These are phyloP conservation scores for Phyllosticta ampelicida DNA, from an alignment of 2,329 filamentous ascomycete species.

Conservation along the genomic window DNA sequence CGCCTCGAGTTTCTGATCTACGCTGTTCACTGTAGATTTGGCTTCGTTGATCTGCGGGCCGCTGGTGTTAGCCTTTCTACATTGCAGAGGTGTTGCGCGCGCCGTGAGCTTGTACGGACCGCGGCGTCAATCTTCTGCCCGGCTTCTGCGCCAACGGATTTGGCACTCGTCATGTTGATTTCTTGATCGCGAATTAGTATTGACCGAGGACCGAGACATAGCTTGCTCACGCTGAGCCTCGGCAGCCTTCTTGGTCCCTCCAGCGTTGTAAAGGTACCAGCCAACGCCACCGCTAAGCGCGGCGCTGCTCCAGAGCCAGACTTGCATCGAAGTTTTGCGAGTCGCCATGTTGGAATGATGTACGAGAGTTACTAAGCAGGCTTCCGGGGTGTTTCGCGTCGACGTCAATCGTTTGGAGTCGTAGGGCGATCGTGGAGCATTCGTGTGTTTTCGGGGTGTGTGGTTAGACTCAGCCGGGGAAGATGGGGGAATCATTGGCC, in stretches of 20 bases:
- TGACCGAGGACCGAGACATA: conserved; percentile 32
- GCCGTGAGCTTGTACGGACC: too few species aligned
- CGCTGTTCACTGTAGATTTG: conserved; percentile 46
- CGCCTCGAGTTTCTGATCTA: conserved; percentile 48
- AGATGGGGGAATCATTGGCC: not conserved
- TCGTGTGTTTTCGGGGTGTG: not conserved
- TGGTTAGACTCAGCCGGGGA: not conserved
- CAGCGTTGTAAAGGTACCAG: conserved; percentile 87
- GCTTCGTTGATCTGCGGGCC: conserved; percentile 26
- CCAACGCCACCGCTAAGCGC: conserved; percentile 44
- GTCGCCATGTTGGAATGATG: not conserved
- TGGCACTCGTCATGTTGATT: conserved; percentile 53
- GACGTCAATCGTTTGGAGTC: not conserved
- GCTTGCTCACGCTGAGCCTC: conserved; percentile 63
- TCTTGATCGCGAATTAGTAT: conserved; percentile 51
- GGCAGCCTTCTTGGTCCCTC: conserved; percentile 70
- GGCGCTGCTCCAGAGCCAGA: not conserved
- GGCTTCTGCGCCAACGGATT: conserved; percentile 36
- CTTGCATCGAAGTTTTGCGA: not conserved
- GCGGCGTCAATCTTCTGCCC: conserved; percentile 45
- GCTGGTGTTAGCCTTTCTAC: not conserved
- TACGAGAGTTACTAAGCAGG: not conserved
- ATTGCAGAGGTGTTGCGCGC: not conserved
- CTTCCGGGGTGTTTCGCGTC: not conserved
- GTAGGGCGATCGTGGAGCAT: not conserved